Conservation (phyloP, 441 rosid genomes). For the Pelargonium australe region DNA sequence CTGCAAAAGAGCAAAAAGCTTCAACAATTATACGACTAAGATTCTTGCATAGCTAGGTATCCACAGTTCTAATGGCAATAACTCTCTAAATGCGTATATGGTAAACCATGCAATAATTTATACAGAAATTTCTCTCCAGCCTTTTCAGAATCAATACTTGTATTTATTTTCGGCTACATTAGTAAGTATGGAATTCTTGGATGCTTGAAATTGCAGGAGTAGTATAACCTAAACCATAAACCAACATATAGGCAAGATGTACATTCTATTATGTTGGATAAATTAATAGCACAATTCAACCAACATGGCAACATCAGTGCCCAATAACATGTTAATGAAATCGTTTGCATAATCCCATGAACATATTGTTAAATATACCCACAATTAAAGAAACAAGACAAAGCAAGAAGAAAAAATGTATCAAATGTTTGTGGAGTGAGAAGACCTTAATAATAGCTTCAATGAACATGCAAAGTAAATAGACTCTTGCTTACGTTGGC, state of each 20-base stretch:
- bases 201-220: not conserved
- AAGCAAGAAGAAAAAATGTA: not conserved
- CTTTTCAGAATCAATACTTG: not conserved
- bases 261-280: not conserved
- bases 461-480: not conserved
- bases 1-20: constrained; percentile 1
- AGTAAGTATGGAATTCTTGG: not conserved
- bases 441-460: not conserved
- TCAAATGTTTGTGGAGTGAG: not conserved
- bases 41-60: not conserved
- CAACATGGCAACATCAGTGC: not conserved
- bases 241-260: not conserved
- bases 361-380: not conserved
- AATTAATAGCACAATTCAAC: not conserved
- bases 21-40: not conserved
- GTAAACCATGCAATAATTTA: not conserved
- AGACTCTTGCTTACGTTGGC: constrained; percentile 17
- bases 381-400: not conserved
- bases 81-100: not conserved
- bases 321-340: not conserved
- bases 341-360: not conserved
- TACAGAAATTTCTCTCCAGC: not conserved
- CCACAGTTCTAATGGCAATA: not conserved
- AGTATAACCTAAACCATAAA: not conserved
- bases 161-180: not conserved